Percentiles rank a stretch among this genome's conserved stretches.
phyloP scores from a whole-genome alignment of 768 basidiomycete genomes.

The Megacollybia marginata region DNA sequence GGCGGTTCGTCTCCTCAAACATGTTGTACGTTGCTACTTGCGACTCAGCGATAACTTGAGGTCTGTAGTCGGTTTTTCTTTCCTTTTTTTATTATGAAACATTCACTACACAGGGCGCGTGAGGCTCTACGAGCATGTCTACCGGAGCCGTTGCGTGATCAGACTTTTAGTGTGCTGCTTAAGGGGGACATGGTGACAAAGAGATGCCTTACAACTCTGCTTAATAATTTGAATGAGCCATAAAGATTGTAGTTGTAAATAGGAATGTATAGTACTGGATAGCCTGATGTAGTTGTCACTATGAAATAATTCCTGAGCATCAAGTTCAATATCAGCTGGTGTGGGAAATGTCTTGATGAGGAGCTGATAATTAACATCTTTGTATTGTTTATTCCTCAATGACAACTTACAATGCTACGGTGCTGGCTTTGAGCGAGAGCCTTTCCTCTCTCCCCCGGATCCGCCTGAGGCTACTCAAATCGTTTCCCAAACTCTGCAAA shows the following conservation, averaged over 20 bases:
- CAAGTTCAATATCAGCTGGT: no score
- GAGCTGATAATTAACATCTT: no score
- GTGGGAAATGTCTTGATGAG: no score
- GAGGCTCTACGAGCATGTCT: constrained; percentile 94
- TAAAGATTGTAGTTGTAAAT: background rate
- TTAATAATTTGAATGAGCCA: constrained; percentile 78
- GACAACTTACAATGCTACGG: no score
- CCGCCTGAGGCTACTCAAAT: no score
- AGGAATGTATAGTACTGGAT: no score
- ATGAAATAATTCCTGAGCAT: no score
- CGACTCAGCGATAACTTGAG: constrained; percentile 93
- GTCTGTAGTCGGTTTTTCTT: constrained; percentile 34
- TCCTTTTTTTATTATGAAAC: background rate
- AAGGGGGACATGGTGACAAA: constrained; percentile 99
- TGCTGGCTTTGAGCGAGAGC: no score
- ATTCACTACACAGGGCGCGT: constrained; percentile 56
- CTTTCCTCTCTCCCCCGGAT: no score
- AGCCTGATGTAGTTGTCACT: no score
- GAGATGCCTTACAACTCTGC: constrained; percentile 81
- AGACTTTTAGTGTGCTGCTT: constrained; percentile 84
- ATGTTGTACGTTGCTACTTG: constrained; percentile 96
- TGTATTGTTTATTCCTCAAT: no score
- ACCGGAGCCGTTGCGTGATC: constrained; percentile 90
- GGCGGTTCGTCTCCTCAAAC: constrained; percentile 92
- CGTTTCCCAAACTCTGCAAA: no score